phyloP scores from a whole-genome alignment of 192 early-diverging fungal species.

The Rhizophagus sp. region DNA sequence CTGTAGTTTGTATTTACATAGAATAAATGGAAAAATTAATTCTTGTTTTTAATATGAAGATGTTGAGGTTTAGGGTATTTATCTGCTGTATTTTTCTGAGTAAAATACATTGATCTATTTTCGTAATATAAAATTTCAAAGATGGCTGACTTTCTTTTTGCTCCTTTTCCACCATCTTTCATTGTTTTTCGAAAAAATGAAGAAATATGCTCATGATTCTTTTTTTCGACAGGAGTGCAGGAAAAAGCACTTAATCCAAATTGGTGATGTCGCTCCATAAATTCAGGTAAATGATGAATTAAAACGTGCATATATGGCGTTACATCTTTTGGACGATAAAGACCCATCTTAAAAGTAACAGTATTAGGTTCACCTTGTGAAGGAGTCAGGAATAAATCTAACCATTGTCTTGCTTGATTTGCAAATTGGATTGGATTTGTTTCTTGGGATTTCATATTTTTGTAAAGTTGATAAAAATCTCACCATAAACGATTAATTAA shows the following conservation, averaged over 20 bases:
- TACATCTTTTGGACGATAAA: background rate
- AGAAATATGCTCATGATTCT: background rate
- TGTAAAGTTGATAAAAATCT: background rate
- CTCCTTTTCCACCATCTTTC: background rate
- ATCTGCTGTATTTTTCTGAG: background rate
- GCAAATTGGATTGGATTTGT: background rate
- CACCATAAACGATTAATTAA: background rate
- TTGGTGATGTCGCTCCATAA: background rate
- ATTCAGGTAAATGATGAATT: background rate
- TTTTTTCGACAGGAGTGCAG: background rate
- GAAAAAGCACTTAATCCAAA: constrained; percentile 2
- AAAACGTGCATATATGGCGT: background rate
- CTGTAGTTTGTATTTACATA: background rate
- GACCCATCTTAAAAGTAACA: background rate
- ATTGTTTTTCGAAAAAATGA: constrained; percentile 8
- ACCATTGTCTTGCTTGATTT: background rate
- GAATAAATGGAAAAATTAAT: background rate
- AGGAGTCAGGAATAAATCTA: background rate
- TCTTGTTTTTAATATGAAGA: background rate
- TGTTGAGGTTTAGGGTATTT: background rate
- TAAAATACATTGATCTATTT: background rate
- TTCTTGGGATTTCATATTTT: background rate
- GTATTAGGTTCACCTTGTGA: background rate
- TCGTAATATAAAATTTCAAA: background rate
- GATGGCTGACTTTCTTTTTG: background rate